A percentile compares a stretch with the other conserved stretches of the same genome.
phyloP scores from a whole-genome alignment of 1,284 basidiomycete species.

The Polyporus tsugae region DNA sequence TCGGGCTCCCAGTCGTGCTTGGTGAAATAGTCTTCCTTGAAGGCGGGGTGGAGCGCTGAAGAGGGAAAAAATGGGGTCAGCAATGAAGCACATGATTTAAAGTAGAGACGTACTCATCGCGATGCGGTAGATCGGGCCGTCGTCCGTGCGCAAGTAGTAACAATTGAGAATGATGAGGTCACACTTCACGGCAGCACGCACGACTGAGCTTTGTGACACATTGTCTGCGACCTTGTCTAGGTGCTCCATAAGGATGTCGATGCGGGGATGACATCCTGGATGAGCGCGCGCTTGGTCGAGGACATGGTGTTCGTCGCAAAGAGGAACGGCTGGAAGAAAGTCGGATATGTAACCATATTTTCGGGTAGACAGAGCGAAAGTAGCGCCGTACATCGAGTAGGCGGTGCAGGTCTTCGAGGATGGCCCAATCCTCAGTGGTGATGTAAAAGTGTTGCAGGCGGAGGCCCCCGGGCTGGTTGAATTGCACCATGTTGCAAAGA shows the following conservation, averaged over 20 bases:
- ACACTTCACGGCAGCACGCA: background rate
- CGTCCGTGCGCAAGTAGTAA: background rate
- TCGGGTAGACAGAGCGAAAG: no score
- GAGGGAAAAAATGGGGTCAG: background rate
- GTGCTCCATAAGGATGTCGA: background rate
- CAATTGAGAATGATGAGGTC: background rate
- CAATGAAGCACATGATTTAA: no score
- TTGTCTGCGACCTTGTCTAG: background rate
- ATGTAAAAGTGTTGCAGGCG: background rate
- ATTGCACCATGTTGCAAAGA: background rate
- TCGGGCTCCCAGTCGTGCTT: background rate
- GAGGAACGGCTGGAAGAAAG: slow-evolving; percentile 6
- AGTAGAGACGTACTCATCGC: background rate
- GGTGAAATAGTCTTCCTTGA: background rate
- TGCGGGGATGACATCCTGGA: background rate
- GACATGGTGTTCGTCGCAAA: background rate
- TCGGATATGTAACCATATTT: no score
- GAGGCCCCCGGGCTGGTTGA: background rate
- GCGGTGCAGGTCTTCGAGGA: background rate
- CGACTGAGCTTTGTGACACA: background rate
- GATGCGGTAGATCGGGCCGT: background rate
- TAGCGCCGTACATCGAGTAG: slow-evolving; percentile 4
- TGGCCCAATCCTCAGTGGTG: background rate
- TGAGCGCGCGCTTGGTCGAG: background rate
- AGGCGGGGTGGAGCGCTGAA: background rate